phyloP scores from a whole-genome alignment of 2,329 filamentous ascomycete genomes.

The Basipetospora sp. region DNA sequence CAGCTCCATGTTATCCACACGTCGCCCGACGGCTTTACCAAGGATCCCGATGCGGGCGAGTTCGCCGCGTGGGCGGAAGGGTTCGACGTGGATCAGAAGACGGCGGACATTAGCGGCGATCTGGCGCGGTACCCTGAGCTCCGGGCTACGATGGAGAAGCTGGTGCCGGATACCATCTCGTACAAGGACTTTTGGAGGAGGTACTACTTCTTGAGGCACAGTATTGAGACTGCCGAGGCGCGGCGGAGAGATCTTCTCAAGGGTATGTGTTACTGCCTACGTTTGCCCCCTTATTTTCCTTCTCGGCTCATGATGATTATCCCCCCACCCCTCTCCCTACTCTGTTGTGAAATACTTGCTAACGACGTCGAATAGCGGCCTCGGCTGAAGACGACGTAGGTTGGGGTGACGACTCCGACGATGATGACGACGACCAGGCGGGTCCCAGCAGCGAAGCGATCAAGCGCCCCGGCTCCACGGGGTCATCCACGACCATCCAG shows the following conservation, averaged over 20 bases:
- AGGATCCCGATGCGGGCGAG: constrained; percentile 62
- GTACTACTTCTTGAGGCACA: constrained; percentile 88
- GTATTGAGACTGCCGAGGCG: constrained; percentile 84
- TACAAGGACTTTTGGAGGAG: constrained; percentile 85
- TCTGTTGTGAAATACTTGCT: constrained; percentile 8
- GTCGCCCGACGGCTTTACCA: constrained; percentile 63
- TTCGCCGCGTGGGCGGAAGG: constrained; percentile 57
- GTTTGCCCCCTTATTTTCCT: constrained; percentile 1
- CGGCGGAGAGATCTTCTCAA: constrained; percentile 79
- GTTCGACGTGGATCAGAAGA: constrained; percentile 75
- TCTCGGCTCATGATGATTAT: not conserved
- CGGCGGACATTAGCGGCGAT: constrained; percentile 66
- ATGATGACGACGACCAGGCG: constrained; percentile 13
- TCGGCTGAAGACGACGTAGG: constrained; percentile 56
- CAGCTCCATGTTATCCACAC: constrained; percentile 93
- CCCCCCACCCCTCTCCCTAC: not conserved
- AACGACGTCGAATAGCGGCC: constrained; percentile 33
- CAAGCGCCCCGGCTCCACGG: constrained; percentile 34
- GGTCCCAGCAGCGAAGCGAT: constrained; percentile 4
- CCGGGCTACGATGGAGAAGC: constrained; percentile 77
- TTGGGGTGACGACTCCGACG: constrained; percentile 59
- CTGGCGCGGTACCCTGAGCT: constrained; percentile 77
- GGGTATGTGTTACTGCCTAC: constrained; percentile 39
- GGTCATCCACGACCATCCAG: constrained; percentile 47
- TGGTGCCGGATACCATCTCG: constrained; percentile 84